Conservation (phyloP, 805 yeast genomes). For the Candida suzukii region DNA sequence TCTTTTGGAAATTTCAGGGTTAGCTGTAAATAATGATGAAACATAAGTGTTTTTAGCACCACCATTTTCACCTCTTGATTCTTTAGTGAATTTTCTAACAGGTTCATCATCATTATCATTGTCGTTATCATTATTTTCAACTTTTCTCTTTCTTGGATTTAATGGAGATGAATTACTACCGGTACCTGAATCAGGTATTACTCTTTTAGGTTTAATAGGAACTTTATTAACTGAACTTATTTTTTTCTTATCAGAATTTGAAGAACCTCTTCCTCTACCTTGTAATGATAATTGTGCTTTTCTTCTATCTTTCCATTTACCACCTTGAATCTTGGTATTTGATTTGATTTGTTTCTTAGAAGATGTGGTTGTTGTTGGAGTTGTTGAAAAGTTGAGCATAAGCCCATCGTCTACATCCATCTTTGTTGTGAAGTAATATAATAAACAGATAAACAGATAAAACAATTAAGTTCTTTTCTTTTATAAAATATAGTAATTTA, state of each 20-base stretch:
- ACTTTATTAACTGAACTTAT: constrained; percentile 5
- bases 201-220: constrained; percentile 8
- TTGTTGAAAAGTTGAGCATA: constrained; percentile 62
- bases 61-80: constrained; percentile 44
- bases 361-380: constrained; percentile 17
- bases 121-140: constrained; percentile 4
- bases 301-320: constrained; percentile 78
- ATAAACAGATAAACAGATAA: too few relatives aligned
- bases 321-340: constrained; percentile 49
- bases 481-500: too few relatives aligned
- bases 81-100: constrained; percentile 29
- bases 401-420: constrained; percentile 54
- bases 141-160: constrained; percentile 7
- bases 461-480: too few relatives aligned
- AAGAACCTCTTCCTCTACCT: constrained; percentile 31
- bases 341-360: constrained; percentile 12
- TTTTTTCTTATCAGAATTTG: neutral
- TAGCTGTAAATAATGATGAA: constrained; percentile 77
- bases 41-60: constrained; percentile 62
- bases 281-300: constrained; percentile 44
- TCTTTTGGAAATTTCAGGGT: constrained; percentile 42
- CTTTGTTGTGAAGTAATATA: too few relatives aligned
- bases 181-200: neutral
- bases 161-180: neutral
- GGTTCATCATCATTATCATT: constrained; percentile 16